Percentiles rank a stretch among this genome's conserved stretches.
Conservation (phyloP, 805 yeast genomes). For the Millerozyma acaciae region DNA sequence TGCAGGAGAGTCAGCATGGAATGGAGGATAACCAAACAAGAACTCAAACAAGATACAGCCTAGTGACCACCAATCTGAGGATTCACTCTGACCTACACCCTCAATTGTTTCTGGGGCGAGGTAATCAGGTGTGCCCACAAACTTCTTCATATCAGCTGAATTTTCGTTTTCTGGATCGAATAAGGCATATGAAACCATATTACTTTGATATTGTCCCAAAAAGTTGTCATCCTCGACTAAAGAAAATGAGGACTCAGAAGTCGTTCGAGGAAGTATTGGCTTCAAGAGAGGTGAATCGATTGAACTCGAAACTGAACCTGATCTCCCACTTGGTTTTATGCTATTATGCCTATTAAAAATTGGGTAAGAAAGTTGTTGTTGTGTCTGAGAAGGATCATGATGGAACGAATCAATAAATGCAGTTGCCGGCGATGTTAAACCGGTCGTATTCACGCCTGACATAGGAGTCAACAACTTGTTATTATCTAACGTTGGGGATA, state of each 20-base stretch:
- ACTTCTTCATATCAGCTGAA: constrained; percentile 47
- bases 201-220: constrained; percentile 23
- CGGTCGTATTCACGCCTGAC: too few relatives aligned
- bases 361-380: constrained; percentile 7
- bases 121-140: constrained; percentile 97
- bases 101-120: constrained; percentile 93
- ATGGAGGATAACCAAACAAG: constrained; percentile 91
- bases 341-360: too few relatives aligned
- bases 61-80: constrained; percentile 98
- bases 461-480: constrained; percentile 12
- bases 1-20: constrained; percentile 77
- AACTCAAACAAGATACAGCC: constrained; percentile 95
- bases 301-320: constrained; percentile 37
- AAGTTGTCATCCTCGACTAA: constrained; percentile 48
- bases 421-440: constrained; percentile 13
- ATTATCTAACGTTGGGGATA: constrained; percentile 37
- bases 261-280: constrained; percentile 45
- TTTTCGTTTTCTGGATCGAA: constrained; percentile 65
- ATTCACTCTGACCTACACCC: constrained; percentile 77
- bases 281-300: constrained; percentile 47
- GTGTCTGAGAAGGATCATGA: not conserved
- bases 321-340: constrained; percentile 4
- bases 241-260: constrained; percentile 57
- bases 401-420: constrained; percentile 11
- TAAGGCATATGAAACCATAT: constrained; percentile 47